Evolutionary conservation across 768 basidiomycete species (phyloP), one percentile per base, ranked within the genome.

Genomic region (Lactarius pseudohatsudake): DNA sequence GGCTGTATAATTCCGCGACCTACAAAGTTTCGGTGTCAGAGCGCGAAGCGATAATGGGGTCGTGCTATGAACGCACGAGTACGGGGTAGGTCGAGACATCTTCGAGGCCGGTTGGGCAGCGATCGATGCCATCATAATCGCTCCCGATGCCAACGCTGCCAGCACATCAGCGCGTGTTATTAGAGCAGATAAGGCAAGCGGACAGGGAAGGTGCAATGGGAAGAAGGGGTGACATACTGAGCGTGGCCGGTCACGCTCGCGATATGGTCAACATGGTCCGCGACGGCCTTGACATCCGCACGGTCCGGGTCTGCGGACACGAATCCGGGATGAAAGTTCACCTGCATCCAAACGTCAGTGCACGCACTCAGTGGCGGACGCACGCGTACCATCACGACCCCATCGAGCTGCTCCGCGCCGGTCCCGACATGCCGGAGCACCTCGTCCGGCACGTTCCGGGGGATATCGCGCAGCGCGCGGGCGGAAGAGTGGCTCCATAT

Each of bases 401-500:
- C 92, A 72, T 98, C 95, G 7, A 79, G 88, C 79, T 93, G 83
- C 22, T 83, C 85, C 63, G 81, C 75, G 8, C 81, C 84, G 3
- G 72, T 79, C 4, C 93, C 94, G 43, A 96, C 81, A 67, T 88
- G 78, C 45, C 77, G 73, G 18, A 96, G 82, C n/a, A 97, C 78
- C 50, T 87, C 79, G 74, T 96, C 92, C 0, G 93, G 94, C 26
- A 92, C 86, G 75, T 93, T 92, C 47, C 94, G 85, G 1, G 87
- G 82, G 54, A 90, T 87, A 69, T 91, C 77, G 73, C 91, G 88
- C n/a, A 97, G 81, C 11, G 88, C 86, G 16, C 93, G 81, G 1
- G 96, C 86, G 56, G 90, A 91, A 0, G 94, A 96, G 76, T 98
- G 96, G 1, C 91, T 94, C 88, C 92, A 95, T 66, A 98, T 96